Conservation (phyloP, 2,329 filamentous ascomycete genomes). For the Drechslerella coelobrocha region DNA sequence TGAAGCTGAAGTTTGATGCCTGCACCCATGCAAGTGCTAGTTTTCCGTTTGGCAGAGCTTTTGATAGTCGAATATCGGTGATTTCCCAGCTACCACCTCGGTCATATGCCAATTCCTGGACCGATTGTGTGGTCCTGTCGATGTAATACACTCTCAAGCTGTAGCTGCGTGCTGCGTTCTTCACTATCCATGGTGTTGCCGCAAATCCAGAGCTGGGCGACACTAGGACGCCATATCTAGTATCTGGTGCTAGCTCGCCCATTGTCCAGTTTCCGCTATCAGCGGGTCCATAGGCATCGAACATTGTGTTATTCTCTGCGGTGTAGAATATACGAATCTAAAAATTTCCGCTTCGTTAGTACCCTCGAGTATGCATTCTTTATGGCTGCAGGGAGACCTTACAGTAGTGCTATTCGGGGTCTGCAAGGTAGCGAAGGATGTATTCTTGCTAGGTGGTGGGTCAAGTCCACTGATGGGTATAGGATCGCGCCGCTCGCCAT, state of each 20-base stretch:
- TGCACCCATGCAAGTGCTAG: conserved; percentile 36
- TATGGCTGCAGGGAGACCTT: background rate
- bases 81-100: conserved; percentile 12
- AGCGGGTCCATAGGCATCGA: conserved; percentile 23
- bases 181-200: conserved; percentile 17
- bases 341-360: background rate
- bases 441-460: conserved; percentile 34
- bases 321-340: conserved; percentile 43
- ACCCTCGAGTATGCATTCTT: background rate
- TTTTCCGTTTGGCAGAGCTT: conserved; percentile 13
- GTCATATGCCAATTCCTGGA: conserved; percentile 34
- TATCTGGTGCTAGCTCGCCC: conserved; percentile 27
- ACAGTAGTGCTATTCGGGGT: conserved; percentile 24
- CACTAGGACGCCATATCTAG: conserved; percentile 26
- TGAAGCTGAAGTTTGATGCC: conserved; percentile 27
- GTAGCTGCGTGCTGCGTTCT: conserved; percentile 13
- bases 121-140: conserved; percentile 25
- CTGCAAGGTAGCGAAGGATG: conserved; percentile 21
- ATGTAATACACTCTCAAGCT: conserved; percentile 19
- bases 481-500: conserved; percentile 10
- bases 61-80: conserved; percentile 15
- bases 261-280: conserved; percentile 27
- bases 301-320: conserved; percentile 36
- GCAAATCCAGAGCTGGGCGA: conserved; percentile 26
- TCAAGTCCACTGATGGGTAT: conserved; percentile 20